These are phyloP conservation scores for Dysphania ambrosioides DNA, from an alignment of 148 eudicot species.

Conservation along the genomic window DNA sequence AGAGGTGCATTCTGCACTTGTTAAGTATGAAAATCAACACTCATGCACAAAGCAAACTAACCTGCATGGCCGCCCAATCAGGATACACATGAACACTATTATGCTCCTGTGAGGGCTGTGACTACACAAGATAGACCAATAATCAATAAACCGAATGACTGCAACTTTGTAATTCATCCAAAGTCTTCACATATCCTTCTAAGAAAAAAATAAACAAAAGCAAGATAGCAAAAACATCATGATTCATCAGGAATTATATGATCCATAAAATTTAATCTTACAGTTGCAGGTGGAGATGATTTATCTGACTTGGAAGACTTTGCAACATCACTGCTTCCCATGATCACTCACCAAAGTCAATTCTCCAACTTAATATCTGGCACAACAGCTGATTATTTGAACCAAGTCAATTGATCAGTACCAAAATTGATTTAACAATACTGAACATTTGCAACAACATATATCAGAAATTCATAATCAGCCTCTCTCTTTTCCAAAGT, in stretches of 20 bases:
- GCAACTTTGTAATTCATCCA: background rate
- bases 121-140: constrained; percentile 23
- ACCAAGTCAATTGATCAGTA: constrained; percentile 17
- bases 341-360: constrained; percentile 26
- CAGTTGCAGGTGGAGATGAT: constrained; percentile 54
- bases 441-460: constrained; percentile 2
- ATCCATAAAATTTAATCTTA: constrained; percentile 29
- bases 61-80: constrained; percentile 99
- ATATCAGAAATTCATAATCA: background rate
- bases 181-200: no score
- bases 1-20: background rate
- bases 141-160: background rate
- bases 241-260: background rate
- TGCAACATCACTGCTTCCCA: constrained; percentile 61
- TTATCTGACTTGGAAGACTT: constrained; percentile 56
- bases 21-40: background rate
- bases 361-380: constrained; percentile 9
- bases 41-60: constrained; percentile 16
- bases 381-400: constrained; percentile 7
- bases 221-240: background rate
- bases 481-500: background rate
- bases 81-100: constrained; percentile 67
- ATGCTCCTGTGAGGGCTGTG: constrained; percentile 84
- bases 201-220: background rate
- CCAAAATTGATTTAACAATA: constrained; percentile 7